These are phyloP conservation scores for Heterobasidion occidentale DNA, from an alignment of 1,284 basidiomycete species.

Conservation along the genomic window DNA sequence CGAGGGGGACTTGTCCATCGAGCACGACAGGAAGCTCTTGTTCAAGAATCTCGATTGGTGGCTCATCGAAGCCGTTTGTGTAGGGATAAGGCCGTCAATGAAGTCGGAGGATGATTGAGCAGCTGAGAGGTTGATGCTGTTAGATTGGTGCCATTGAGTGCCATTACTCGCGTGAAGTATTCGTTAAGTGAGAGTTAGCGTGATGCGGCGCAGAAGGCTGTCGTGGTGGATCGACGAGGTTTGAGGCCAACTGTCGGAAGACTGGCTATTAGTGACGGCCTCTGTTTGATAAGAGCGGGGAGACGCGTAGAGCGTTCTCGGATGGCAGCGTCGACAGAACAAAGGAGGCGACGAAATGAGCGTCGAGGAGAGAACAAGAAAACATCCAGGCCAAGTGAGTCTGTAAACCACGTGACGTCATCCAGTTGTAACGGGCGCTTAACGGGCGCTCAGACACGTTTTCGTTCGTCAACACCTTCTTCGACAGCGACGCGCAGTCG, in stretches of 20 bases:
- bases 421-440: neutral
- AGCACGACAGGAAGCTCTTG: constrained; percentile 69
- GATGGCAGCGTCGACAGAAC: too few relatives aligned
- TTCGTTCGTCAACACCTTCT: neutral
- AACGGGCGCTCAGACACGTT: neutral
- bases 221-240: too few relatives aligned
- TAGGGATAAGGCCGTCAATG: constrained; percentile 7
- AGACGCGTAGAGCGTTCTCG: too few relatives aligned
- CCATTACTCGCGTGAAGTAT: neutral
- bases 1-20: constrained; percentile 69
- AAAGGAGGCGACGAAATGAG: too few relatives aligned
- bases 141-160: constrained; percentile 12
- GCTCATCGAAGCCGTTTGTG: constrained; percentile 29
- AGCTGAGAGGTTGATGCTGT: constrained; percentile 2
- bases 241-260: too few relatives aligned
- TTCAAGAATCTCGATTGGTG: constrained; percentile 55
- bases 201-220: too few relatives aligned
- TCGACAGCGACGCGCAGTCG: too few relatives aligned
- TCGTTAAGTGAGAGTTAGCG: neutral
- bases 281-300: too few relatives aligned
- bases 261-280: too few relatives aligned
- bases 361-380: neutral
- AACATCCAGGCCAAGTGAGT: neutral
- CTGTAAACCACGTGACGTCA: neutral
- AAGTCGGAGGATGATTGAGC: neutral